Base-by-base conservation (phyloP, 805 yeast genomes). In the Candida coleopterorum region DNA sequence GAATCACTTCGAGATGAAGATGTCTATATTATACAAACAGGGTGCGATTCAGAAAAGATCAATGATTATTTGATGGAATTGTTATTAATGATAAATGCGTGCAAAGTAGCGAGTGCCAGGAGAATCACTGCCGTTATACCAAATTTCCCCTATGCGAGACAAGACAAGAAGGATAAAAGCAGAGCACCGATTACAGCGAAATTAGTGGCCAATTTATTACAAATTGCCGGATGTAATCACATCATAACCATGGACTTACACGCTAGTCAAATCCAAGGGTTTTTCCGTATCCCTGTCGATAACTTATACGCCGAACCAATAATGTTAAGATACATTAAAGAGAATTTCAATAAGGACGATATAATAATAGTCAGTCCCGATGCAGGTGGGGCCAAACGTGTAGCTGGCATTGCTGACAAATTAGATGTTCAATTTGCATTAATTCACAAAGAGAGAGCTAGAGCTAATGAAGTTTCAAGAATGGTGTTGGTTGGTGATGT, bases 311-410 rank as follows among this genome's bases (percentile, higher is more conserved):
- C 96, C 14, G 97, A 93, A 56, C 97, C 98, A 32, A 77, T 82
- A 38, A 94, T 85, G 15, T 73, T 90, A 32, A 69, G 84, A 48
- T 93, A 85, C 59, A 85, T 90, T 49, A 78, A 75, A 45, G 85
- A 79, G 42, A 74, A 77, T 45, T 67, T 77, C 30, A 62, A 68
- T 43, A 62, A 64, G 22, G 70, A 79, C 41, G 65, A 74, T 35
- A 74, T 88, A 8, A 85, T 88, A 35, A 77, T 90, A 38, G 94
- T 90, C 9, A 87, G 96, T 4, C 98, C 98, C 3, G 98, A 90
- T 65, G 98, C 98, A 3, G 98, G 98, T 50, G 98, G 98, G 41
- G 97, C 97, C 37, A 90, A 90, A 62, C 76, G 98, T 47, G 98
- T 89, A 18, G 97, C 97, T 2, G 80, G 89, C 4, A 68, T 90